Conservation (phyloP, 768 basidiomycete species). For the Chlorophyllum brunneum region DNA sequence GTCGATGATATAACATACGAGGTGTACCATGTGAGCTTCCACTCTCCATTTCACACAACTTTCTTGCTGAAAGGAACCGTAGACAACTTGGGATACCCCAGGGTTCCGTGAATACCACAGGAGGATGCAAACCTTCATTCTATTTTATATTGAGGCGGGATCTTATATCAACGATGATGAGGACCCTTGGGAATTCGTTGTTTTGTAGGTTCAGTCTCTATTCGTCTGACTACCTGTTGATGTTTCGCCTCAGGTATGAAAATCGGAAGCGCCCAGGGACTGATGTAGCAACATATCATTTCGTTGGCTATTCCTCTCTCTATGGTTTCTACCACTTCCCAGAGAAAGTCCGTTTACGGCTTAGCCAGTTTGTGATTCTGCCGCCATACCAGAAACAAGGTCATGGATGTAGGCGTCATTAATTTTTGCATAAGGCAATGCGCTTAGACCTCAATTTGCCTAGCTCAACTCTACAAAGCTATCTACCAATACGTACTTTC, state of each 20-base stretch:
- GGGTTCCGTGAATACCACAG: conserved; percentile 91
- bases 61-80: neutral
- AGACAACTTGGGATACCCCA: conserved; percentile 82
- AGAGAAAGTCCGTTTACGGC: conserved; percentile 78
- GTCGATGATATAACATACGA: conserved; percentile 75
- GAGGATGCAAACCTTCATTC: conserved; percentile 89
- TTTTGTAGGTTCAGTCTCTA: conserved; percentile 56
- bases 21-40: conserved; percentile 76
- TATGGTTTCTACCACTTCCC: conserved; percentile 97
- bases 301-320: conserved; percentile 89
- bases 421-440: neutral
- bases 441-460: neutral
- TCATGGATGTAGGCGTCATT: conserved; percentile 73
- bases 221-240: neutral
- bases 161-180: conserved; percentile 95
- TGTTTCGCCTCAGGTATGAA: conserved; percentile 59
- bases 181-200: conserved; percentile 88
- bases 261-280: conserved; percentile 62
- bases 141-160: conserved; percentile 93
- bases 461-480: conserved; percentile 84
- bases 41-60: neutral
- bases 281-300: conserved; percentile 72
- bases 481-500: conserved; percentile 75
- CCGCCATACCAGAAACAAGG: conserved; percentile 87
- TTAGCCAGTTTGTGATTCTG: conserved; percentile 94